Evolutionary conservation across 352 stramenopile species (phyloP).

Genomic region (Globisporangium radiosum): DNA sequence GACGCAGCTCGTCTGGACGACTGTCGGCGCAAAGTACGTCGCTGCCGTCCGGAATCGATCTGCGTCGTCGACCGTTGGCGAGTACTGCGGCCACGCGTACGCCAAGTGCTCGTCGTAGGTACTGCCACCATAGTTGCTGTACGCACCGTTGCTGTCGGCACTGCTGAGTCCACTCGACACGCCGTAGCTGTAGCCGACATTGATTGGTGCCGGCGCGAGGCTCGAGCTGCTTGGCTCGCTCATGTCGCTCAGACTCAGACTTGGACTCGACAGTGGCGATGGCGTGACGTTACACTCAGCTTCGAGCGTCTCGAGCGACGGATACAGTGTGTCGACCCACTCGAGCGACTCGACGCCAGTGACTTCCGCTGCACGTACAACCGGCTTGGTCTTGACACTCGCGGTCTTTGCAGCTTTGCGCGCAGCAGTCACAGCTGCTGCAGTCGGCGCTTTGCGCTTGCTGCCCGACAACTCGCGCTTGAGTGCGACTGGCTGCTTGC

Average conservation of each 20-base stretch:
- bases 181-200: background rate
- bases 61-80: background rate
- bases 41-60: constrained; percentile 4
- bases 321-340: constrained; percentile 66
- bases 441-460: constrained; percentile 7
- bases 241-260: background rate
- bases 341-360: constrained; percentile 20
- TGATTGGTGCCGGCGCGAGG: background rate
- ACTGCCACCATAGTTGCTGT: background rate
- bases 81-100: constrained; percentile 12
- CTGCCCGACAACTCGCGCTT: constrained; percentile 9
- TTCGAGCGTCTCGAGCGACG: constrained; percentile 33
- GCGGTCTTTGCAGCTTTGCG: constrained; percentile 2
- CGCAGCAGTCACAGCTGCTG: background rate
- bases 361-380: background rate
- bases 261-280: background rate
- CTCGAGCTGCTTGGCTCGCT: background rate
- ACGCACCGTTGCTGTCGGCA: background rate
- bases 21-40: constrained; percentile 10
- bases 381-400: constrained; percentile 4
- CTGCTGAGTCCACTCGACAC: background rate
- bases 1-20: constrained; percentile 11
- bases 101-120: constrained; percentile 3
- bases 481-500: background rate
- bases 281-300: constrained; percentile 10